phyloP scores from a whole-genome alignment of 345 rosid species.

The Aurinia saxatilis region DNA sequence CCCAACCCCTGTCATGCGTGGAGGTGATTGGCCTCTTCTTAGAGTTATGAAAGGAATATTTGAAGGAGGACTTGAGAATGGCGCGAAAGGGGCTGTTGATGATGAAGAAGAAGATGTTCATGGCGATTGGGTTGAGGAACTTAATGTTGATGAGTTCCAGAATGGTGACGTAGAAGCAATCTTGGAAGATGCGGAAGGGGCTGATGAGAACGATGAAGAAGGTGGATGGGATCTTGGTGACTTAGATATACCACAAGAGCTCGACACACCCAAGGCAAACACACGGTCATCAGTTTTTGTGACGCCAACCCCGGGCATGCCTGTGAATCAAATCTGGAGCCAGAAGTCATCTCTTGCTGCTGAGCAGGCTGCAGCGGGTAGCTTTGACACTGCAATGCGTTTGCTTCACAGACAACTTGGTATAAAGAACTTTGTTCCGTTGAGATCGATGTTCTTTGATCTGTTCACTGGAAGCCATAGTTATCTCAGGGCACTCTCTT shows the following conservation, averaged over 20 bases:
- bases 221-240: constrained; percentile 93
- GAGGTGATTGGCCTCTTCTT: constrained; percentile 86
- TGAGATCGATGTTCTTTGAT: constrained; percentile 38
- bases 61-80: constrained; percentile 62
- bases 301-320: constrained; percentile 83
- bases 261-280: constrained; percentile 55
- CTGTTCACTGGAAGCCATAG: too few relatives aligned
- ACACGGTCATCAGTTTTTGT: constrained; percentile 59
- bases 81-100: constrained; percentile 43
- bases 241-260: constrained; percentile 76
- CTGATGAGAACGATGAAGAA: constrained; percentile 55
- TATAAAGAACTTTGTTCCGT: constrained; percentile 57
- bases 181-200: constrained; percentile 60
- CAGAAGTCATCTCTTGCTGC: constrained; percentile 81
- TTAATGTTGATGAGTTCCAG: constrained; percentile 53
- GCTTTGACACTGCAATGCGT: constrained; percentile 81
- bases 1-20: constrained; percentile 58
- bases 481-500: too few relatives aligned
- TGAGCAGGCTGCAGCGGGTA: constrained; percentile 83
- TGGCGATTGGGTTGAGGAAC: constrained; percentile 76
- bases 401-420: constrained; percentile 80
- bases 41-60: constrained; percentile 84
- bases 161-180: constrained; percentile 52
- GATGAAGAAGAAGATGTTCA: constrained; percentile 67
- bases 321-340: constrained; percentile 76